Conservation (phyloP, 1,284 basidiomycete genomes). For the Xerocomus amazonicus region DNA sequence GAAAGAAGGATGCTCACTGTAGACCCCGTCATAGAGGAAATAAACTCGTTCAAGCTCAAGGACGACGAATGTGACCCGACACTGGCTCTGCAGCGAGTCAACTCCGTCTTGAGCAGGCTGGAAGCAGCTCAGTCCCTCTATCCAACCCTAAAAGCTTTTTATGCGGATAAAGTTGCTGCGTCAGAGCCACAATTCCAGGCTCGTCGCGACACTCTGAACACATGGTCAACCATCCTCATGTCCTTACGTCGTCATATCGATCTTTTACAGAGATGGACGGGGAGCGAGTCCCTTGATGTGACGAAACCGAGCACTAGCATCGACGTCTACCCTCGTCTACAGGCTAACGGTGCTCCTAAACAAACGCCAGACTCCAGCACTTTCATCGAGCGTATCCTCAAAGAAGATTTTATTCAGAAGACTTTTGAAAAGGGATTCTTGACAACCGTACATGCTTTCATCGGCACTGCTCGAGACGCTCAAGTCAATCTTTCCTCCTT, state of each 20-base stretch:
- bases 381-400: slow-evolving; percentile 93
- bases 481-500: slow-evolving; percentile 76
- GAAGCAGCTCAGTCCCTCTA: slow-evolving; percentile 86
- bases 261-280: slow-evolving; percentile 87
- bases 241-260: slow-evolving; percentile 75
- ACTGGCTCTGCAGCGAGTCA: slow-evolving; percentile 68
- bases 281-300: slow-evolving; percentile 86
- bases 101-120: slow-evolving; percentile 71
- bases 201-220: slow-evolving; percentile 82
- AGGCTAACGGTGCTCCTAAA: slow-evolving; percentile 36
- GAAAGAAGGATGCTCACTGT: slow-evolving; percentile 80
- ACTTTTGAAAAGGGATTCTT: slow-evolving; percentile 95
- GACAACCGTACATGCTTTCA: slow-evolving; percentile 81
- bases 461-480: slow-evolving; percentile 84
- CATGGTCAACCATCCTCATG: slow-evolving; percentile 83
- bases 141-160: slow-evolving; percentile 79
- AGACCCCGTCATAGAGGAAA: slow-evolving; percentile 80
- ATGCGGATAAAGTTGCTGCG: slow-evolving; percentile 72
- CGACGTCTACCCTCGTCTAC: slow-evolving; percentile 38
- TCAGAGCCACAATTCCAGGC: slow-evolving; percentile 65
- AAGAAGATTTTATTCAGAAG: slow-evolving; percentile 92
- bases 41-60: slow-evolving; percentile 66
- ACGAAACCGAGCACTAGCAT: slow-evolving; percentile 67
- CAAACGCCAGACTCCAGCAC: slow-evolving; percentile 56
- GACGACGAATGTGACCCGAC: slow-evolving; percentile 43